Conservation (phyloP, 768 basidiomycete species). For the Polyporus arcularius region DNA sequence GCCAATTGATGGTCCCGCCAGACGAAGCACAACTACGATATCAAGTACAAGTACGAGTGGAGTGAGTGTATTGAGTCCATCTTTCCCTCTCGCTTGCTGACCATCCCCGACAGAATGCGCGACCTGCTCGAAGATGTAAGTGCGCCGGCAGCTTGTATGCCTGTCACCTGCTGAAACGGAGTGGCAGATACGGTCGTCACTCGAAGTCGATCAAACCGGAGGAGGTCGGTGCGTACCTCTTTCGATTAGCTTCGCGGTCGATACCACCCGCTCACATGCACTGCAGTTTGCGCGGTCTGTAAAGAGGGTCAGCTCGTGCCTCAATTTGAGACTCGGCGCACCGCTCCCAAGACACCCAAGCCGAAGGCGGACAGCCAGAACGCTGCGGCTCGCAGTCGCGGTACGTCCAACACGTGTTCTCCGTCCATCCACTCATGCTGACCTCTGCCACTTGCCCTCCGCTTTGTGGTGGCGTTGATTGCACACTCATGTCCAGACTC, state of each 20-base stretch:
- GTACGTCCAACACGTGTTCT: slow-evolving; percentile 1
- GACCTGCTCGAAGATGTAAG: slow-evolving; percentile 63
- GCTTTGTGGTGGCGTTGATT: background rate
- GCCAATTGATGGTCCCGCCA: slow-evolving; percentile 26
- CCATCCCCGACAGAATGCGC: slow-evolving; percentile 51
- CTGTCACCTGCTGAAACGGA: background rate
- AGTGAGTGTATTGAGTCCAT: slow-evolving; percentile 41
- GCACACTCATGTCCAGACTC: slow-evolving; percentile 9
- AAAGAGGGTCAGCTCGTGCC: slow-evolving; percentile 59
- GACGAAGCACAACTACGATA: slow-evolving; percentile 77
- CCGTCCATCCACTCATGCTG: background rate
- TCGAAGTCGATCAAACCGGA: slow-evolving; percentile 71
- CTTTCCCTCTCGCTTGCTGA: slow-evolving; percentile 3
- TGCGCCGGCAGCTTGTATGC: background rate
- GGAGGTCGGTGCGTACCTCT: slow-evolving; percentile 53
- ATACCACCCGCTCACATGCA: background rate
- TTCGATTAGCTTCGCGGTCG: background rate
- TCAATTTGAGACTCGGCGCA: slow-evolving; percentile 45
- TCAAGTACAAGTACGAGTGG: slow-evolving; percentile 73
- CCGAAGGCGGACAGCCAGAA: slow-evolving; percentile 23
- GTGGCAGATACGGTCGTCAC: slow-evolving; percentile 66
- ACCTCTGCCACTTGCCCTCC: no score
- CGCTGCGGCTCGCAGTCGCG: slow-evolving; percentile 18
- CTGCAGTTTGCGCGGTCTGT: slow-evolving; percentile 67
- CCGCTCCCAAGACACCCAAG: slow-evolving; percentile 35